These are phyloP conservation scores for Chlamydomonas reinhardtii DNA, from an alignment of 163 green algal genomes.

Conservation along the genomic window DNA sequence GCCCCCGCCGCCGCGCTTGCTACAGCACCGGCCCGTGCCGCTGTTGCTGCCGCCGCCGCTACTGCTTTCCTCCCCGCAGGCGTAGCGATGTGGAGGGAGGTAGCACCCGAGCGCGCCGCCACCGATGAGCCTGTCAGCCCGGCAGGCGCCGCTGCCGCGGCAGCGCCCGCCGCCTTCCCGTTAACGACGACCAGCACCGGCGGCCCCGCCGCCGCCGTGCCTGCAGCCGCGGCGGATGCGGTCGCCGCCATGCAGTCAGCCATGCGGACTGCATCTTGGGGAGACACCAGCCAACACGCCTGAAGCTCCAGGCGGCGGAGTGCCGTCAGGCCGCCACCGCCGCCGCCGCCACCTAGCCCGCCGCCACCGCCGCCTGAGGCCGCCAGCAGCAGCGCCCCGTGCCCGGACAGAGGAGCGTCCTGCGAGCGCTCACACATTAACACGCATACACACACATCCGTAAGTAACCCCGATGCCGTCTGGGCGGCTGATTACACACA, in stretches of 20 bases:
- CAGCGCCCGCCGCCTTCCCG: too few species aligned
- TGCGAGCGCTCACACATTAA: not conserved
- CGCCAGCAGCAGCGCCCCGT: not conserved
- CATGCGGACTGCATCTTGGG: not conserved
- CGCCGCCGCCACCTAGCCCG: too few species aligned
- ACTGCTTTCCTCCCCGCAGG: too few species aligned
- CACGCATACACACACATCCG: too few species aligned
- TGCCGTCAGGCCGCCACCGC: not conserved
- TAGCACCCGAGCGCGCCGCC: not conserved
- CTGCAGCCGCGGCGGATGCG: not conserved
- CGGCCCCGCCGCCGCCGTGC: not conserved
- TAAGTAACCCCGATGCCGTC: too few species aligned
- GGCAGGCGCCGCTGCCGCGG: too few species aligned
- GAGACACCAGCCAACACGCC: conserved; percentile 36
- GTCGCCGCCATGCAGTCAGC: not conserved
- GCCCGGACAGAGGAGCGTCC: not conserved
- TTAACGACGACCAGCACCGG: too few species aligned
- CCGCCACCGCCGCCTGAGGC: not conserved
- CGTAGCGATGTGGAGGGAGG: too few species aligned
- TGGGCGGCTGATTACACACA: too few species aligned
- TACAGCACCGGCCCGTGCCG: too few species aligned
- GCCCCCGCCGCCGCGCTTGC: not conserved
- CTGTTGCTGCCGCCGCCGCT: too few species aligned
- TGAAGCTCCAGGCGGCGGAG: conserved; percentile 25
- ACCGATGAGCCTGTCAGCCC: too few species aligned